Evolutionary conservation across 208 protist species (phyloP), one percentile per base, ranked within the genome.

Genomic region (Leishmania tarentolae): DNA sequence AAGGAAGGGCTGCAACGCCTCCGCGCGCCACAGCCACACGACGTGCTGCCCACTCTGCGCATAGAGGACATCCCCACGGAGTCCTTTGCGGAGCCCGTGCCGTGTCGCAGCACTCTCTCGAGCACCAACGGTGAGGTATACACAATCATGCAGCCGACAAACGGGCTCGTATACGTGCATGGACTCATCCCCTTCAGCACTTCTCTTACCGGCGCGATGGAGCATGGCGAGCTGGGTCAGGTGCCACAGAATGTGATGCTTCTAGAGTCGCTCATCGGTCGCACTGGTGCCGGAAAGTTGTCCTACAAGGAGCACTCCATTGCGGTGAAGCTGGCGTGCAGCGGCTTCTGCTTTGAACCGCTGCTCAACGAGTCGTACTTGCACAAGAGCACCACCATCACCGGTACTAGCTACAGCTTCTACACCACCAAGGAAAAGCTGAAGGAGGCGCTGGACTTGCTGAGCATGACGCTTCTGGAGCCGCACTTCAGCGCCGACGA

Each of bases 91-190:
- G 94, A 98, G 86, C 93, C 94, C 57, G n/a, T 80, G 61, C 93
- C 94, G 59, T 70, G 74, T 31, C 87, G 61, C 28, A 83, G 79
- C 74, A 56, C 78, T 17, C 63, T 76, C 56, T 76, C 68, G 21
- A 40, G 66, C 83, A 78, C 46, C 50, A 59, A 70, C 74, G 63
- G 52, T 21, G 61, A 75, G 28, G 50, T 92, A 11, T 90, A 92
- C 81, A 95, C 91, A 9, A 92, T 98, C 59, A 44, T 84, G 11
- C 91, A 84, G 65, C 88, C 91, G 9, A 98, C 95, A 31, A 98
- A 98, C 84, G 93, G 94, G 15, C 85, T 98, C 44, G 93, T 97
- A 63, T 98, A 98, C 87, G 94, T 97, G 76, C 91, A 97, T 80
- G 93, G 91, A 2, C 86, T 98, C 59, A 86, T 93, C 21, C 96